These are phyloP conservation scores for Plantago ovata DNA, from an alignment of 257 asterid genomes.

Conservation along the genomic window DNA sequence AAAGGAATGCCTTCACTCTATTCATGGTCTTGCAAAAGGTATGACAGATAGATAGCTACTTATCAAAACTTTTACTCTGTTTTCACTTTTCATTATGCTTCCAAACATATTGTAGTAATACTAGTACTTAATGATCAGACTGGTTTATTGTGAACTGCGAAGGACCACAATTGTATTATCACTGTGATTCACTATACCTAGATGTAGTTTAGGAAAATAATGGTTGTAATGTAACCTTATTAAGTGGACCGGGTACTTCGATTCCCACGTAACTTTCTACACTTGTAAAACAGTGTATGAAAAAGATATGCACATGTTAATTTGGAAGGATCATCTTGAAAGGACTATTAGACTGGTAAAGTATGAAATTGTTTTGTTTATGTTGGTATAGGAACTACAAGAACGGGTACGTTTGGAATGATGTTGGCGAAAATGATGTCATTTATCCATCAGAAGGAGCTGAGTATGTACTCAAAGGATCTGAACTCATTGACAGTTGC, in stretches of 20 bases:
- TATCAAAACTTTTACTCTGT: neutral
- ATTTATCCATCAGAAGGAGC: slow-evolving; percentile 78
- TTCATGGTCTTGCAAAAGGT: slow-evolving; percentile 98
- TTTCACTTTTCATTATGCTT: too few relatives aligned
- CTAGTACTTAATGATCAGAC: too few relatives aligned
- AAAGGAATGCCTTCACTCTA: slow-evolving; percentile 85
- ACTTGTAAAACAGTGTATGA: neutral
- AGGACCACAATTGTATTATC: too few relatives aligned
- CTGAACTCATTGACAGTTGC: slow-evolving; percentile 49
- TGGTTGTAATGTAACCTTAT: too few relatives aligned
- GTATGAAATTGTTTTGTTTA: neutral
- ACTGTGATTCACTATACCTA: too few relatives aligned
- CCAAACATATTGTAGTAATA: too few relatives aligned
- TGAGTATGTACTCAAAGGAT: slow-evolving; percentile 86
- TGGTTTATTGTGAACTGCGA: too few relatives aligned
- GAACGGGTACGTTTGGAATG: slow-evolving; percentile 93
- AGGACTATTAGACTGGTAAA: neutral
- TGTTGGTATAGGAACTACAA: slow-evolving; percentile 63
- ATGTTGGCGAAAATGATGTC: slow-evolving; percentile 60
- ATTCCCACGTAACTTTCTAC: too few relatives aligned
- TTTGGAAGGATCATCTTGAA: neutral
- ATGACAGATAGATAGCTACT: neutral
- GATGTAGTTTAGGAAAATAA: too few relatives aligned
- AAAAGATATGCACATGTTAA: neutral
- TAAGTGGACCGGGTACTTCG: too few relatives aligned